Percentiles rank a stretch among this genome's conserved stretches.
These are phyloP conservation scores for Stemphylium vesicarium DNA, from an alignment of 2,329 filamentous ascomycete species.

Conservation along the genomic window DNA sequence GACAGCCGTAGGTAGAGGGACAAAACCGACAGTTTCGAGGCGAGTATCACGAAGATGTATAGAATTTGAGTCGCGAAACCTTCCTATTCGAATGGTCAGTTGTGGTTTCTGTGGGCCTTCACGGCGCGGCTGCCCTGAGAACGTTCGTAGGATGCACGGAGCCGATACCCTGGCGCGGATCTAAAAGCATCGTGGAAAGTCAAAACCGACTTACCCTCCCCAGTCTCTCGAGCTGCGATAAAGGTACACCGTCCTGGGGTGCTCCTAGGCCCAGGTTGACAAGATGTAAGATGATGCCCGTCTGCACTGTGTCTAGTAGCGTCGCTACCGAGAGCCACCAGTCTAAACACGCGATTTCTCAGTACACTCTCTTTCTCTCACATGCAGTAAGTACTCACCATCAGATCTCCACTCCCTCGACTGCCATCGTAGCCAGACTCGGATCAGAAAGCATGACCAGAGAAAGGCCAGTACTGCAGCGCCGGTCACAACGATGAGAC, in stretches of 20 bases:
- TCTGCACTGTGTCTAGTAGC: slow-evolving; percentile 34
- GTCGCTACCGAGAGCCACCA: slow-evolving; percentile 23
- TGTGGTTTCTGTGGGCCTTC: neutral
- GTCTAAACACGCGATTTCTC: slow-evolving; percentile 5
- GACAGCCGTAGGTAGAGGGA: slow-evolving; percentile 40
- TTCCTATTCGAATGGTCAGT: slow-evolving; percentile 30
- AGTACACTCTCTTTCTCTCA: slow-evolving; percentile 25
- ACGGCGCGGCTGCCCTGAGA: slow-evolving; percentile 1
- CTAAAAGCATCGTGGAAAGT: neutral
- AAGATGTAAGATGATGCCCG: slow-evolving; percentile 33
- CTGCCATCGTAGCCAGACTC: slow-evolving; percentile 37
- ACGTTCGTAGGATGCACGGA: slow-evolving; percentile 8
- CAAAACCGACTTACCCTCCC: slow-evolving; percentile 31
- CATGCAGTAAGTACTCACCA: slow-evolving; percentile 29
- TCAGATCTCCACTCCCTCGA: slow-evolving; percentile 42
- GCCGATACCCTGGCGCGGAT: slow-evolving; percentile 18
- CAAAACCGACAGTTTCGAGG: slow-evolving; percentile 38
- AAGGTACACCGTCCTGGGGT: slow-evolving; percentile 21
- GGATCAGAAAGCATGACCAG: slow-evolving; percentile 38
- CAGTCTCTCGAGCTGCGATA: slow-evolving; percentile 24
- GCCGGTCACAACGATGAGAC: slow-evolving; percentile 42
- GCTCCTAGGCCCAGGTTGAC: slow-evolving; percentile 34
- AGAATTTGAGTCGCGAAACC: slow-evolving; percentile 41
- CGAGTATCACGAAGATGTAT: slow-evolving; percentile 35
- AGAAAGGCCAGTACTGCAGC: slow-evolving; percentile 38